These are phyloP conservation scores for Chaetoceros tenuissimus DNA, from an alignment of 108 stramenopile genomes.

Conservation along the genomic window DNA sequence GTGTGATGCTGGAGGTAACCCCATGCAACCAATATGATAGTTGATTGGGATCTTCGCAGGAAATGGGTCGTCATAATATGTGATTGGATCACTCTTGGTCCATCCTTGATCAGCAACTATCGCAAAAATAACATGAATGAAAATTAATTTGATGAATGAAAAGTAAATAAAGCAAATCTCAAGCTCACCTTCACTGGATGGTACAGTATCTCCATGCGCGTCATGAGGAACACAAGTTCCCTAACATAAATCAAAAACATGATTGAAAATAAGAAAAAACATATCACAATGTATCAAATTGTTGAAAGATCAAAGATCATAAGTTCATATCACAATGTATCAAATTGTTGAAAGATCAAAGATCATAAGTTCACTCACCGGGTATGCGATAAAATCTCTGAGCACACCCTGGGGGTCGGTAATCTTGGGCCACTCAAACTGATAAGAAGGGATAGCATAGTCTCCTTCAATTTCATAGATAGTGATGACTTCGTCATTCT, in stretches of 20 bases:
- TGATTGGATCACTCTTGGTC: slow-evolving; percentile 15
- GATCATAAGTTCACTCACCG: too few relatives aligned
- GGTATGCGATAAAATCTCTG: slow-evolving; percentile 35
- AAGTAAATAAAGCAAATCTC: not conserved
- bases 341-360: too few relatives aligned
- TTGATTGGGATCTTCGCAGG: slow-evolving; percentile 28
- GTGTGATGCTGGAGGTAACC: slow-evolving; percentile 21
- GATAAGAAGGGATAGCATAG: slow-evolving; percentile 25
- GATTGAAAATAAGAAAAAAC: too few relatives aligned
- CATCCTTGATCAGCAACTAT: slow-evolving; percentile 20
- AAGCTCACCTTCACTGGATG: slow-evolving; percentile 5
- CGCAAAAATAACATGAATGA: not conserved
- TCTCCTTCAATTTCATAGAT: slow-evolving; percentile 29
- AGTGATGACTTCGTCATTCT: slow-evolving; percentile 28
- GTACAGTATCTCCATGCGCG: slow-evolving; percentile 10
- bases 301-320: too few relatives aligned
- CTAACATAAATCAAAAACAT: too few relatives aligned
- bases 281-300: too few relatives aligned
- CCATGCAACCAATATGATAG: slow-evolving; percentile 28
- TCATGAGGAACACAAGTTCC: slow-evolving; percentile 35
- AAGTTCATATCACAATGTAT: too few relatives aligned
- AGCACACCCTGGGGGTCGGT: slow-evolving; percentile 24
- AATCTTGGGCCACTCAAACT: slow-evolving; percentile 31
- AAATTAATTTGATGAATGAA: not conserved
- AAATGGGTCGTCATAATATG: slow-evolving; percentile 21